phyloP scores from a whole-genome alignment of 257 asterid genomes.

The Penstemon newberryi region DNA sequence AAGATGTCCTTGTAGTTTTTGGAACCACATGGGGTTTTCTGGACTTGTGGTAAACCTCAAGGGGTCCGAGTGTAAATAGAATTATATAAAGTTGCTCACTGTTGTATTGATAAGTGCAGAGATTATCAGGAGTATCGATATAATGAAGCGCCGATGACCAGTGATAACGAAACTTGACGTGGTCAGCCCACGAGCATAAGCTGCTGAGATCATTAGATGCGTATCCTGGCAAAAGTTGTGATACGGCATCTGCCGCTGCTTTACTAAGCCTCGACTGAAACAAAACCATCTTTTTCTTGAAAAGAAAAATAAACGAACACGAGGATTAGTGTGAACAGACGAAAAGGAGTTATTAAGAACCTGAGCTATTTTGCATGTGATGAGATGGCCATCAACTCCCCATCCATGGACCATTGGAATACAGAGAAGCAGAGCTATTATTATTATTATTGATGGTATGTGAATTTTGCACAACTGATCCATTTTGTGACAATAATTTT shows the following conservation, averaged over 20 bases:
- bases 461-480: slow-evolving; percentile 18
- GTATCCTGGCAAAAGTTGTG: slow-evolving; percentile 56
- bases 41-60: too few relatives aligned
- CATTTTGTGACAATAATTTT: slow-evolving; percentile 33
- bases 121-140: slow-evolving; percentile 71
- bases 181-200: slow-evolving; percentile 84
- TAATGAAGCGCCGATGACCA: slow-evolving; percentile 92
- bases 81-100: slow-evolving; percentile 42
- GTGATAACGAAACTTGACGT: slow-evolving; percentile 57
- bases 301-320: background rate
- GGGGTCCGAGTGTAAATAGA: too few relatives aligned
- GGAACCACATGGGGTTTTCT: too few relatives aligned
- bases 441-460: slow-evolving; percentile 28
- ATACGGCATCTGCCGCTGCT: slow-evolving; percentile 71
- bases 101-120: slow-evolving; percentile 65
- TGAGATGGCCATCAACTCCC: slow-evolving; percentile 87
- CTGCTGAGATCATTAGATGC: slow-evolving; percentile 66
- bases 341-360: slow-evolving; percentile 27
- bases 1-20: too few relatives aligned
- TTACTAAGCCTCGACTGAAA: slow-evolving; percentile 61
- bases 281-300: background rate
- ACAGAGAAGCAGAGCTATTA: slow-evolving; percentile 30
- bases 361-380: slow-evolving; percentile 75
- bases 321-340: background rate
- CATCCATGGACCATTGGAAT: slow-evolving; percentile 57